These are phyloP conservation scores for Mycosphaerella arachidis DNA, from an alignment of 2,329 filamentous ascomycete species.

Conservation along the genomic window DNA sequence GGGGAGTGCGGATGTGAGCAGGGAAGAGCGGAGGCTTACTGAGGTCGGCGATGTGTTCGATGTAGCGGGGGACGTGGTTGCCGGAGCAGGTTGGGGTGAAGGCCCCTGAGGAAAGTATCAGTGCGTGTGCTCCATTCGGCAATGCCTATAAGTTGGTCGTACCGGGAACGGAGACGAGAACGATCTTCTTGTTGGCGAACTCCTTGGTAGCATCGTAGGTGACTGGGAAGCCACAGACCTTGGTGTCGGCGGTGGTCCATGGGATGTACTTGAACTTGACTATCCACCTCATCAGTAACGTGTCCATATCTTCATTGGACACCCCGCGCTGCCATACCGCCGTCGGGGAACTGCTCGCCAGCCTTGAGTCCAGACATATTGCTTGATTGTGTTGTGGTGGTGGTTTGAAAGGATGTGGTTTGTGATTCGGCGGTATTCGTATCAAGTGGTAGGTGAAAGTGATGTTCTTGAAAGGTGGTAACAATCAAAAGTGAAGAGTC, in stretches of 20 bases:
- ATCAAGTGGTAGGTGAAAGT: not conserved
- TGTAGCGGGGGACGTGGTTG: slow-evolving; percentile 20
- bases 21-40: slow-evolving; percentile 5
- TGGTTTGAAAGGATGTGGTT: not conserved
- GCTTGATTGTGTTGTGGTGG: not conserved
- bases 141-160: not conserved
- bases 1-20: not conserved
- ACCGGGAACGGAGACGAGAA: slow-evolving; percentile 19
- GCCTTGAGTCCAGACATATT: slow-evolving; percentile 18
- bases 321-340: slow-evolving; percentile 13
- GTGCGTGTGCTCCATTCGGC: not conserved
- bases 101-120: slow-evolving; percentile 4
- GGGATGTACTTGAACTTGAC: slow-evolving; percentile 25
- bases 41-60: slow-evolving; percentile 17
- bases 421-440: not conserved
- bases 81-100: slow-evolving; percentile 23
- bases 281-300: slow-evolving; percentile 5
- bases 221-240: slow-evolving; percentile 20
- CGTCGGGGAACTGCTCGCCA: slow-evolving; percentile 20
- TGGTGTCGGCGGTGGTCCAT: slow-evolving; percentile 19
- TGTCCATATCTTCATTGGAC: not conserved
- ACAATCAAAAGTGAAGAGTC: not conserved
- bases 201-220: slow-evolving; percentile 19
- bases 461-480: not conserved
- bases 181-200: slow-evolving; percentile 20